phyloP scores from a whole-genome alignment of 1,284 basidiomycete genomes.

The Trametes hirsuta region DNA sequence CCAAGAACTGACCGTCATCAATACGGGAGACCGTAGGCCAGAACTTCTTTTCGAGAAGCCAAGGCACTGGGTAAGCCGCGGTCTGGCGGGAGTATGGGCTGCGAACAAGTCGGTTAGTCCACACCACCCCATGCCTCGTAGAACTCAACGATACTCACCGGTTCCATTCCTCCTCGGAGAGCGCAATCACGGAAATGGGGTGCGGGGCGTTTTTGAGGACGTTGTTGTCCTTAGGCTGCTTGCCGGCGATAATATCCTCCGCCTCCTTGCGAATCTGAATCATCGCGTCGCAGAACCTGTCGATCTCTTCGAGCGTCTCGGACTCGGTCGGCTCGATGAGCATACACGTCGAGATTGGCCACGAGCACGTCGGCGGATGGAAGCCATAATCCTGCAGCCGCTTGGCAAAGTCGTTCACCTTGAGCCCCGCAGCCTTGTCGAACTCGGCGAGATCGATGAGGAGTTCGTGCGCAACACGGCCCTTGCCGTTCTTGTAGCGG shows the following conservation, averaged over 20 bases:
- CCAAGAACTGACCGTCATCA: constrained; percentile 75
- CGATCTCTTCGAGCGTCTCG: constrained; percentile 88
- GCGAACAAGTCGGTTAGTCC: constrained; percentile 2
- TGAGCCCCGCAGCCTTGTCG: constrained; percentile 85
- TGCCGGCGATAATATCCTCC: constrained; percentile 85
- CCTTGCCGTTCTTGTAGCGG: constrained; percentile 89
- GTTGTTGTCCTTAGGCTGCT: constrained; percentile 88
- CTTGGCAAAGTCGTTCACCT: constrained; percentile 96
- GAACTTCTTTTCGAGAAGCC: constrained; percentile 86
- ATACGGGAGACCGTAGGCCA: constrained; percentile 92
- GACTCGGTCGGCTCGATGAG: constrained; percentile 96
- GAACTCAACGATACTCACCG: constrained; percentile 49
- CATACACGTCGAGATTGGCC: constrained; percentile 95
- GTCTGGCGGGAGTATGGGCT: constrained; percentile 87
- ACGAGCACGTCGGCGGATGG: constrained; percentile 91
- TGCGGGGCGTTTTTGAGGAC: constrained; percentile 95
- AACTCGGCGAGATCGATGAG: constrained; percentile 96
- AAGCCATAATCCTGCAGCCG: constrained; percentile 91
- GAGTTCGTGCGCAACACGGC: constrained; percentile 93
- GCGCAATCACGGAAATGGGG: constrained; percentile 74
- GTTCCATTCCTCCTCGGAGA: constrained; percentile 81
- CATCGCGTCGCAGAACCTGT: constrained; percentile 96
- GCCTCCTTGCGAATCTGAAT: constrained; percentile 93
- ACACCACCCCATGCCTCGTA: not conserved
- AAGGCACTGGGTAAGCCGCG: constrained; percentile 84